Conservation (phyloP, 805 yeast genomes). For the Saccharomycopsis lassenensis region DNA sequence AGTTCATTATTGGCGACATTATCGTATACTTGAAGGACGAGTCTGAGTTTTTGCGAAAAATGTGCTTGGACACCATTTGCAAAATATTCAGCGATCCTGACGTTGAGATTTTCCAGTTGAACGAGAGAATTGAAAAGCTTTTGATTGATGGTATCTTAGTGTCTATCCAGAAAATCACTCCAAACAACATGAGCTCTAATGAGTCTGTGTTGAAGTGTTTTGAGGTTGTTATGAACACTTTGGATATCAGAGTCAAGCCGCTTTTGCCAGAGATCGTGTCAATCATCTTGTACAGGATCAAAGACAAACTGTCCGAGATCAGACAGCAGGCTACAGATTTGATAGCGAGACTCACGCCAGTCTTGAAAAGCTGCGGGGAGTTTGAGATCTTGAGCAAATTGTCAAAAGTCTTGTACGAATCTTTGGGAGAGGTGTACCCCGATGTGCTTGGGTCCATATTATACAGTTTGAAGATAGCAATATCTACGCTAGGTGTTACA, state of each 20-base stretch:
- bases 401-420: constrained; percentile 72
- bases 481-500: constrained; percentile 46
- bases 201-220: constrained; percentile 46
- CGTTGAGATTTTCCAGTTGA: constrained; percentile 48
- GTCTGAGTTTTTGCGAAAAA: constrained; percentile 64
- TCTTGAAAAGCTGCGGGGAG: constrained; percentile 54
- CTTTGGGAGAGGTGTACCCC: constrained; percentile 89
- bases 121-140: constrained; percentile 48
- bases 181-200: background rate
- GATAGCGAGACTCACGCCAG: constrained; percentile 54
- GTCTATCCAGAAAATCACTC: constrained; percentile 71
- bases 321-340: constrained; percentile 82
- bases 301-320: constrained; percentile 57
- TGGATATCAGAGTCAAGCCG: constrained; percentile 57
- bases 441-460: constrained; percentile 84
- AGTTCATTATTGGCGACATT: constrained; percentile 46
- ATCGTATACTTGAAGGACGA: constrained; percentile 63
- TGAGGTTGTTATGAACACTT: constrained; percentile 47
- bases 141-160: constrained; percentile 71
- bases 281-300: constrained; percentile 59
- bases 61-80: constrained; percentile 66
- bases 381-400: constrained; percentile 53
- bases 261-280: constrained; percentile 64
- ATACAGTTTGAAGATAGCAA: constrained; percentile 55
- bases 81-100: constrained; percentile 22